Percentiles rank a stretch among this genome's conserved stretches.
Evolutionary conservation across 345 rosid species (phyloP).

Genomic region (Acer yangbiense): DNA sequence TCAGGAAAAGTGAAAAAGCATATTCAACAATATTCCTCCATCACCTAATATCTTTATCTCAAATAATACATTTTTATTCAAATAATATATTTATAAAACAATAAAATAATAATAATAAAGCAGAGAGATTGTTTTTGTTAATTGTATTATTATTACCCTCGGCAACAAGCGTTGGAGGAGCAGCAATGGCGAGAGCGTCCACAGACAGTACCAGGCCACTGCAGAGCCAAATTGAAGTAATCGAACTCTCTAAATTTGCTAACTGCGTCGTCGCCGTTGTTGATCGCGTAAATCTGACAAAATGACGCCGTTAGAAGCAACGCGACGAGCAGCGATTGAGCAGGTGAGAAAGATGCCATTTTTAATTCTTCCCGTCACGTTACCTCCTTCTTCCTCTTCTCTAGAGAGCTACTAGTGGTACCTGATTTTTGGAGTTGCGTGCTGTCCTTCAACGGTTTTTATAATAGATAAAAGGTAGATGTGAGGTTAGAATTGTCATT

Average conservation of each 20-base stretch:
- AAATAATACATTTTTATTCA: too few relatives aligned
- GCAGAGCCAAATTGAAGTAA: conserved; percentile 77
- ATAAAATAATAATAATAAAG: not conserved
- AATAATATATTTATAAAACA: too few relatives aligned
- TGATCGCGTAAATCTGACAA: conserved; percentile 4
- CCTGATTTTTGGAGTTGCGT: not conserved
- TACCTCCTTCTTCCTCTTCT: too few relatives aligned
- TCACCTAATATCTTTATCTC: too few relatives aligned
- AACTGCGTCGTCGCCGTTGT: conserved; percentile 18
- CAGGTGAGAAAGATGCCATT: conserved; percentile 31
- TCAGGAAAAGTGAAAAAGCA: too few relatives aligned
- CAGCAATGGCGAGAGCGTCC: conserved; percentile 77
- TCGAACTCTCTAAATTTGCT: conserved; percentile 75
- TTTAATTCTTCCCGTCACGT: not conserved
- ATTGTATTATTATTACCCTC: conserved; percentile 42
- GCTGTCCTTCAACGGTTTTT: not conserved
- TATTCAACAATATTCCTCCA: too few relatives aligned
- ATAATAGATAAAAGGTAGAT: not conserved
- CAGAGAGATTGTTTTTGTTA: too few relatives aligned
- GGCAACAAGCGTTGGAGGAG: conserved; percentile 83
- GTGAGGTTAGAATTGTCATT: conserved; percentile 13
- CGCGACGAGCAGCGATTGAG: not conserved
- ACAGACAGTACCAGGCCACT: conserved; percentile 90
- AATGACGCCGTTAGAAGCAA: not conserved
- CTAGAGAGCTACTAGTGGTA: too few relatives aligned